Evolutionary conservation across 768 basidiomycete genomes (phyloP).

Genomic region (Gyrodon lividus): DNA sequence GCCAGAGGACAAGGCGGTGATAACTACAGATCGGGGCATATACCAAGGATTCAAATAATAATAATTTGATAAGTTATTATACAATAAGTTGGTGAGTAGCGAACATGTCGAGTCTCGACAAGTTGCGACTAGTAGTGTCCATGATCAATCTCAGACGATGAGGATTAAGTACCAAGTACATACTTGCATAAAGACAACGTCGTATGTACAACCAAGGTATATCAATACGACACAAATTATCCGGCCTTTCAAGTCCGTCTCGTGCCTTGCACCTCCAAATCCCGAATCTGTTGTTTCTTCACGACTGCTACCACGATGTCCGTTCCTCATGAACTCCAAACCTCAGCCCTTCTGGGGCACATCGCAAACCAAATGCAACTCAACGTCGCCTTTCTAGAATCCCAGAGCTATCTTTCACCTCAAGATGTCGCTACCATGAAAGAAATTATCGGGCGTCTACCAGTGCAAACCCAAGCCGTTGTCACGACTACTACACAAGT

Average conservation of each 20-base stretch:
- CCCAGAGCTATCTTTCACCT: conserved; percentile 51
- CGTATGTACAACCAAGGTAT: too few relatives aligned
- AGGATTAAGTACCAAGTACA: too few relatives aligned
- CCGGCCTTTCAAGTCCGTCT: too few relatives aligned
- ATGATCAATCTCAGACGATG: too few relatives aligned
- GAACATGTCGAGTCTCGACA: too few relatives aligned
- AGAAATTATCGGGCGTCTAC: conserved; percentile 48
- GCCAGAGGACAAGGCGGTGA: background rate
- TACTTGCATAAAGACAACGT: too few relatives aligned
- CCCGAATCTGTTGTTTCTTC: background rate
- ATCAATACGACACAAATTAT: too few relatives aligned
- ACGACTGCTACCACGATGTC: conserved; percentile 19
- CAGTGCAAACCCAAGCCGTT: conserved; percentile 20
- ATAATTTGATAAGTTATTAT: too few relatives aligned
- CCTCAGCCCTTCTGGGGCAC: conserved; percentile 55
- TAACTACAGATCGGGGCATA: background rate
- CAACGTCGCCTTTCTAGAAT: conserved; percentile 56
- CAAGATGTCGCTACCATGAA: conserved; percentile 43
- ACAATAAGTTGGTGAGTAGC: too few relatives aligned
- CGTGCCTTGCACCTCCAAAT: background rate
- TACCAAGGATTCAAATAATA: too few relatives aligned
- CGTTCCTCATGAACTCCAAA: conserved; percentile 22
- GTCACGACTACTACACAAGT: conserved; percentile 15
- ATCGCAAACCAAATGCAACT: conserved; percentile 55
- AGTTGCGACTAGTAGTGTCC: too few relatives aligned